These are phyloP conservation scores for Candida yuanshanica DNA, from an alignment of 805 yeast genomes.

Conservation along the genomic window DNA sequence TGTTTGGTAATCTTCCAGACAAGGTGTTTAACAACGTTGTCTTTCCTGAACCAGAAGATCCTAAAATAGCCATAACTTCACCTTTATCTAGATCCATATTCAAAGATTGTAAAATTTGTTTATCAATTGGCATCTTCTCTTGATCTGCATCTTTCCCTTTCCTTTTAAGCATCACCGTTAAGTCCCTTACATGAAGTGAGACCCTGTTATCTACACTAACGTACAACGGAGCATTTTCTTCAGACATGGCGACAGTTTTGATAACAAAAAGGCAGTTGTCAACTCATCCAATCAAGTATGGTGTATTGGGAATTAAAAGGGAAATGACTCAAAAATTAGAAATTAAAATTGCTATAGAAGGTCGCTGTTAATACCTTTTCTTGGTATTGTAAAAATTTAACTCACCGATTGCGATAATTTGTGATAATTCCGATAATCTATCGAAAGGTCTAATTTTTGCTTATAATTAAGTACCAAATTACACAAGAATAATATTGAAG, in stretches of 20 bases:
- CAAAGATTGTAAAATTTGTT: conserved; percentile 41
- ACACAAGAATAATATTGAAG: too few species aligned
- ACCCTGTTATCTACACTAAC: conserved; percentile 4
- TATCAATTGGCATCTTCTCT: conserved; percentile 8
- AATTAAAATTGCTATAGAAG: too few species aligned
- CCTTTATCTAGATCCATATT: conserved; percentile 58
- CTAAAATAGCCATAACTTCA: conserved; percentile 71
- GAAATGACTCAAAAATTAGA: too few species aligned
- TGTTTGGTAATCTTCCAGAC: conserved; percentile 40
- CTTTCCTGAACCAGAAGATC: conserved; percentile 86
- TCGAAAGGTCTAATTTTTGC: too few species aligned
- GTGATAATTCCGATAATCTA: too few species aligned
- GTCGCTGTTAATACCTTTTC: too few species aligned
- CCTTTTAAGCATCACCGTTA: conserved; percentile 7
- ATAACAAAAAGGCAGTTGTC: not conserved
- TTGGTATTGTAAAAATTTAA: too few species aligned
- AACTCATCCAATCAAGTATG: too few species aligned
- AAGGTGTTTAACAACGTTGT: conserved; percentile 70
- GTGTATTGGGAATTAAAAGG: too few species aligned
- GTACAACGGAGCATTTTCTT: conserved; percentile 1
- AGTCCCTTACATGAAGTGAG: conserved; percentile 8
- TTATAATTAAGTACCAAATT: too few species aligned
- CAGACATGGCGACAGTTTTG: too few species aligned
- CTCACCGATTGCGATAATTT: too few species aligned
- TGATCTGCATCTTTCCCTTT: conserved; percentile 1